These are phyloP conservation scores for Fusarium bulbicola DNA, from an alignment of 2,329 filamentous ascomycete species.

Conservation along the genomic window DNA sequence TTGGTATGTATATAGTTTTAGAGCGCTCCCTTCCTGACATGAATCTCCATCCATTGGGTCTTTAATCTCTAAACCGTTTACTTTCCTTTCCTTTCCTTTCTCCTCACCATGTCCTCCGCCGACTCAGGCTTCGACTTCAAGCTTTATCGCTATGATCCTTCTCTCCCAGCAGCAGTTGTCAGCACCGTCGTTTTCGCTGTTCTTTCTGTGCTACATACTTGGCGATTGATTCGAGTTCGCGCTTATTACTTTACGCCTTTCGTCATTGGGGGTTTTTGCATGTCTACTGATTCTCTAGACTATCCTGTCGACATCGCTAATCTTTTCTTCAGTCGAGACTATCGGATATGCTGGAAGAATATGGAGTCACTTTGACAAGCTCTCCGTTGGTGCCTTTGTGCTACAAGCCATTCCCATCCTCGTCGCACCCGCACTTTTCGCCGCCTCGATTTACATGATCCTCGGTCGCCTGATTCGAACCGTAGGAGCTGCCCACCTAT, in stretches of 20 bases:
- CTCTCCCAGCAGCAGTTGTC: not conserved
- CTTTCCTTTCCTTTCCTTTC: fast-evolving
- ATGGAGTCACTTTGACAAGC: conserved; percentile 10
- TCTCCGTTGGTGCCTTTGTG: not conserved
- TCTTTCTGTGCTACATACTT: not conserved
- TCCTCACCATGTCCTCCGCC: not conserved
- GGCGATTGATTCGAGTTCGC: not conserved
- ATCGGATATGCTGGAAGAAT: conserved; percentile 10
- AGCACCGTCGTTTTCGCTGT: not conserved
- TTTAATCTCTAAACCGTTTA: not conserved
- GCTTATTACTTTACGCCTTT: conserved; percentile 11
- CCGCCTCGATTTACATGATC: conserved; percentile 19
- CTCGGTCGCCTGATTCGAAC: conserved; percentile 14
- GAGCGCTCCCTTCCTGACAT: not conserved
- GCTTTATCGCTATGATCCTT: conserved; percentile 11
- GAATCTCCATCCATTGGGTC: not conserved
- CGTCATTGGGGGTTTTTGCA: not conserved
- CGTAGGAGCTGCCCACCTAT: not conserved
- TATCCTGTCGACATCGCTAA: not conserved
- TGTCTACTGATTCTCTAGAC: fast-evolving
- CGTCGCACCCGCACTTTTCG: conserved; percentile 8
- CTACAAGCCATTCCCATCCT: conserved; percentile 13
- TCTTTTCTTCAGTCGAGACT: not conserved
- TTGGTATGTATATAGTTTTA: not conserved
- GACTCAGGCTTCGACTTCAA: conserved; percentile 1